Evolutionary conservation across 2,329 filamentous ascomycete genomes (phyloP).

Genomic region (Geosmithia flava): DNA sequence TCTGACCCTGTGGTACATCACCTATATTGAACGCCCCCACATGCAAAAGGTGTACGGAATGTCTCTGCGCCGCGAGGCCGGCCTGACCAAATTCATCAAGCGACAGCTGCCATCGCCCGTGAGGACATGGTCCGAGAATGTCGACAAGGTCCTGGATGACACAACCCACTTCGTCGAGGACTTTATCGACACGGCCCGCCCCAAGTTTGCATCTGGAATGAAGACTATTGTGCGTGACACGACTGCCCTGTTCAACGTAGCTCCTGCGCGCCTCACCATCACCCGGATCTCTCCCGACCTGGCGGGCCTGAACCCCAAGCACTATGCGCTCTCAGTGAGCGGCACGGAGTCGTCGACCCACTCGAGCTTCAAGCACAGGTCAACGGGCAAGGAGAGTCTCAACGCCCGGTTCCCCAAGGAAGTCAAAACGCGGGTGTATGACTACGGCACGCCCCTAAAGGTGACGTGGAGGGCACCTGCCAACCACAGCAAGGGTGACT

Average conservation of each 20-base stretch:
- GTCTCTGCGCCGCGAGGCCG: conserved; percentile 73
- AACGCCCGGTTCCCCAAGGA: conserved; percentile 55
- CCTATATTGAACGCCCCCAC: conserved; percentile 88
- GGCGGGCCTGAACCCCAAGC: conserved; percentile 64
- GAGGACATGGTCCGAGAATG: conserved; percentile 70
- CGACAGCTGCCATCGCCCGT: conserved; percentile 75
- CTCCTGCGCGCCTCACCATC: conserved; percentile 75
- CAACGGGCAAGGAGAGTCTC: conserved; percentile 62
- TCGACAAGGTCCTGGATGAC: conserved; percentile 78
- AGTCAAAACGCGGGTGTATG: conserved; percentile 65
- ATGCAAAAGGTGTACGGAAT: conserved; percentile 96
- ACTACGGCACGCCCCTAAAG: conserved; percentile 82
- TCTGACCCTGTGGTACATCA: conserved; percentile 75
- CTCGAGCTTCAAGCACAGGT: conserved; percentile 40
- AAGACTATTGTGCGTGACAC: conserved; percentile 83
- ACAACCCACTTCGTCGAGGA: conserved; percentile 86
- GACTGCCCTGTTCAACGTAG: conserved; percentile 75
- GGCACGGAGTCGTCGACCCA: conserved; percentile 44
- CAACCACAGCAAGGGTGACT: conserved; percentile 82
- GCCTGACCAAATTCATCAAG: conserved; percentile 83
- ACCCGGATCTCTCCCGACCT: conserved; percentile 69
- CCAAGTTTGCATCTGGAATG: conserved; percentile 76
- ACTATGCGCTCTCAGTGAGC: conserved; percentile 67
- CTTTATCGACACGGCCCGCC: conserved; percentile 71
- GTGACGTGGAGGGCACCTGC: conserved; percentile 84